phyloP scores from a whole-genome alignment of 768 basidiomycete genomes.

The Tricholoma matsutake region DNA sequence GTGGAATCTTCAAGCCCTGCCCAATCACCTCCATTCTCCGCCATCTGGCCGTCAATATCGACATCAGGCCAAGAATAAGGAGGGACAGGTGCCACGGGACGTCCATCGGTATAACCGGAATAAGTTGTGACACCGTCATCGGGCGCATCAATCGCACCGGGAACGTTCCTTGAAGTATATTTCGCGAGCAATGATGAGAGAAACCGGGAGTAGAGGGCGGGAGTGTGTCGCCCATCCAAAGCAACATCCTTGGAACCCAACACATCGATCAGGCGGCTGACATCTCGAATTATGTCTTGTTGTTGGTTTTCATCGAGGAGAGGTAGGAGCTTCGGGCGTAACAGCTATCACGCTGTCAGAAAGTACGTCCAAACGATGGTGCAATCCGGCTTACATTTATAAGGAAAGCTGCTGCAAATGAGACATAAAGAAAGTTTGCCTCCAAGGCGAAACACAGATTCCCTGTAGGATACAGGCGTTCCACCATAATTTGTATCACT shows the following conservation, averaged over 20 bases:
- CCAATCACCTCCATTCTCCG: not conserved
- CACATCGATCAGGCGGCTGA: slow-evolving; percentile 42
- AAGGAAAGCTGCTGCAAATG: slow-evolving; percentile 60
- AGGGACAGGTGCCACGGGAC: slow-evolving; percentile 27
- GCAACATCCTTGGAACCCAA: slow-evolving; percentile 49
- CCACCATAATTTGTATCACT: slow-evolving; percentile 52
- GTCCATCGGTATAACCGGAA: slow-evolving; percentile 20
- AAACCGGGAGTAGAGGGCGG: slow-evolving; percentile 56
- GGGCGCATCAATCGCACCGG: not conserved
- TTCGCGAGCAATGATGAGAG: slow-evolving; percentile 45
- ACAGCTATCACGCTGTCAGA: slow-evolving; percentile 32
- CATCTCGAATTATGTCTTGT: slow-evolving; percentile 39
- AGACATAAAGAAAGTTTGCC: slow-evolving; percentile 46
- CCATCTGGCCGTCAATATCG: slow-evolving; percentile 9
- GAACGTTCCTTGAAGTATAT: slow-evolving; percentile 21
- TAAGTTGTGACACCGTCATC: slow-evolving; percentile 16
- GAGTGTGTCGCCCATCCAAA: slow-evolving; percentile 53
- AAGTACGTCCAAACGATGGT: not conserved
- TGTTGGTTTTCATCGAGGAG: slow-evolving; percentile 40
- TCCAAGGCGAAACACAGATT: slow-evolving; percentile 56
- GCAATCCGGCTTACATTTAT: slow-evolving; percentile 45
- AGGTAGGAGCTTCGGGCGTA: slow-evolving; percentile 46
- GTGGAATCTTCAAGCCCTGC: slow-evolving; percentile 1
- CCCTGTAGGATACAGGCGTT: slow-evolving; percentile 51
- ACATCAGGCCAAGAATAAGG: slow-evolving; percentile 46